Conservation (phyloP, 2,329 filamentous ascomycete species). For the Ophiostoma triangulosporum region DNA sequence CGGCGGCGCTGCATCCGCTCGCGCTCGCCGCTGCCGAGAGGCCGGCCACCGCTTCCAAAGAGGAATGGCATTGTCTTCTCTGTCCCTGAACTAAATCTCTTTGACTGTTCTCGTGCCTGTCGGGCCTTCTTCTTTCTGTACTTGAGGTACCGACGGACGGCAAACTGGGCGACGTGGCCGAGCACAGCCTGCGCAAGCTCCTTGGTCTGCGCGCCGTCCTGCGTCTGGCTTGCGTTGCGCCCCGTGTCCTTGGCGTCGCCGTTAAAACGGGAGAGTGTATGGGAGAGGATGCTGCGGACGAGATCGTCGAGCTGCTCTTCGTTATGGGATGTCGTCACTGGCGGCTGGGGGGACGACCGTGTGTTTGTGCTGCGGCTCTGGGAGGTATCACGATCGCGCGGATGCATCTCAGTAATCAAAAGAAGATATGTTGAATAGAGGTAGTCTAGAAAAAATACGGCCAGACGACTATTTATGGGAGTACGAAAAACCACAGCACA, state of each 20-base stretch:
- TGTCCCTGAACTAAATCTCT: not conserved
- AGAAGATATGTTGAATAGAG: not conserved
- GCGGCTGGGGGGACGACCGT: not conserved
- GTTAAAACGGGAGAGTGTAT: not conserved
- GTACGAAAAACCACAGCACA: not conserved
- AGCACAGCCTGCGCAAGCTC: slow-evolving; percentile 9
- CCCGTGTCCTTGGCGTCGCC: not conserved
- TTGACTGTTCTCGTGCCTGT: not conserved
- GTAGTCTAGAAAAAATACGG: not conserved
- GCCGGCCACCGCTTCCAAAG: not conserved
- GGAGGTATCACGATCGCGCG: not conserved
- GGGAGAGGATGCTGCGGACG: not conserved
- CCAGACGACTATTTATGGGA: not conserved
- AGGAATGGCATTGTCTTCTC: not conserved
- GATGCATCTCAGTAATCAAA: not conserved
- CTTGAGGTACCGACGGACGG: slow-evolving; percentile 5
- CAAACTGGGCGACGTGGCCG: slow-evolving; percentile 8
- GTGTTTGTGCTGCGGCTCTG: not conserved
- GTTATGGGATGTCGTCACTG: not conserved
- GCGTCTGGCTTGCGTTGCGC: not conserved
- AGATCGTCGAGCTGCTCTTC: slow-evolving; percentile 3
- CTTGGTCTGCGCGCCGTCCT: not conserved
- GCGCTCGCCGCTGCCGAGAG: not conserved
- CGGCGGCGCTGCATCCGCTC: not conserved
- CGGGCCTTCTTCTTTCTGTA: not conserved